These are phyloP conservation scores for Hibiscus mutabilis DNA, from an alignment of 345 rosid species.

Conservation along the genomic window DNA sequence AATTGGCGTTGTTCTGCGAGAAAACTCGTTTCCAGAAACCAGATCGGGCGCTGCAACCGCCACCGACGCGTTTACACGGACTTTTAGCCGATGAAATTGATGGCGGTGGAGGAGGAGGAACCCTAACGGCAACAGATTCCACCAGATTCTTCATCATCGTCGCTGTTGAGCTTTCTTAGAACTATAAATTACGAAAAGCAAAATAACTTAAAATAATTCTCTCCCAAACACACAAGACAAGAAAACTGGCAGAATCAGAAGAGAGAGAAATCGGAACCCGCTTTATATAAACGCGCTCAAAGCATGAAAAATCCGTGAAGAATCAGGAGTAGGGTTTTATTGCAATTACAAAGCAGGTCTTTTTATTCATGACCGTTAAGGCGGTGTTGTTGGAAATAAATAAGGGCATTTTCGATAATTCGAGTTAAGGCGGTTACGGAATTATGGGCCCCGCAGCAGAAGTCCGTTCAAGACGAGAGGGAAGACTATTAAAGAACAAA, in stretches of 20 bases:
- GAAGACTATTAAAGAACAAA: background rate
- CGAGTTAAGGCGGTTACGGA: background rate
- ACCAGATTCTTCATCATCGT: background rate
- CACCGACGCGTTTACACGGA: background rate
- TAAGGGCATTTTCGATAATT: background rate
- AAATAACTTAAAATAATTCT: background rate
- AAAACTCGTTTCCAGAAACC: background rate
- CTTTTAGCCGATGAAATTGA: background rate
- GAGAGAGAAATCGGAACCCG: background rate
- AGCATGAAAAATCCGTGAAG: background rate
- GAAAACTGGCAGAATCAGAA: background rate
- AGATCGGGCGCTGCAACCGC: background rate
- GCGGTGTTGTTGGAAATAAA: background rate
- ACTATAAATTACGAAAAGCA: background rate
- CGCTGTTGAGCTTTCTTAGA: background rate
- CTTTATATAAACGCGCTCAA: background rate
- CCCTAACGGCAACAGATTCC: conserved; percentile 12
- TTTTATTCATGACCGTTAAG: background rate
- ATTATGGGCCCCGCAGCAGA: background rate
- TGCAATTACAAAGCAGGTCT: background rate
- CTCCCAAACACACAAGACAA: background rate
- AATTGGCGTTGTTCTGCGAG: conserved; percentile 17
- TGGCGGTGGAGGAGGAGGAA: background rate
- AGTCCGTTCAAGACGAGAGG: background rate
- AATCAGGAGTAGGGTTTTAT: background rate